A percentile compares a stretch with the other conserved stretches of the same genome.
phyloP scores from a whole-genome alignment of 1,139 yeast species.

The Zygosaccharomyces sapae region DNA sequence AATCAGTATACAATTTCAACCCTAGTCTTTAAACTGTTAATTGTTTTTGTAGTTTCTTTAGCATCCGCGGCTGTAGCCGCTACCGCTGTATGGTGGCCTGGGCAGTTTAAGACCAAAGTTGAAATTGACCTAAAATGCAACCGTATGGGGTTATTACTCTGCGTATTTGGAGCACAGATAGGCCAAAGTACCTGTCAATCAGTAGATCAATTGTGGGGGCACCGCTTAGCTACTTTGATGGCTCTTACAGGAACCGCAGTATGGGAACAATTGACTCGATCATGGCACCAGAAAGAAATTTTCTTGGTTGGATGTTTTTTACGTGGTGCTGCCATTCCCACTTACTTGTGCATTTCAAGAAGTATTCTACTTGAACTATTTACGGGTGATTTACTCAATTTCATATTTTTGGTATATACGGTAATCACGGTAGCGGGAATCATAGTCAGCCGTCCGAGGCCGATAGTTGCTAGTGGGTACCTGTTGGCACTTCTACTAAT shows the following conservation, averaged over 20 bases:
- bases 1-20: background rate
- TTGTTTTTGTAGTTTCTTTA: background rate
- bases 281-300: background rate
- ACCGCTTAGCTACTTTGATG: background rate
- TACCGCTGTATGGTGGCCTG: slow-evolving; percentile 7
- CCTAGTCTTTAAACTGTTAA: background rate
- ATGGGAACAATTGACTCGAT: slow-evolving; percentile 1
- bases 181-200: slow-evolving; percentile 1
- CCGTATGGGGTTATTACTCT: slow-evolving; percentile 4
- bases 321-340: slow-evolving; percentile 3
- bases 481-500: slow-evolving; percentile 2
- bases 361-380: slow-evolving; percentile 1
- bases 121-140: slow-evolving; percentile 1
- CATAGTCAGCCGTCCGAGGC: slow-evolving; percentile 1
- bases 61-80: slow-evolving; percentile 5
- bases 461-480: slow-evolving; percentile 1
- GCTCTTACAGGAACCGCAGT: background rate
- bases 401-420: background rate
- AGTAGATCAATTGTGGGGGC: background rate
- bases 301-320: slow-evolving; percentile 3
- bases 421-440: slow-evolving; percentile 1
- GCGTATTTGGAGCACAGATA: slow-evolving; percentile 5
- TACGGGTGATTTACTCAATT: background rate
- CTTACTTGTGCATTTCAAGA: slow-evolving; percentile 1
- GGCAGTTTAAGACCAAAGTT: slow-evolving; percentile 1